These are phyloP conservation scores for Xylona heveae DNA, from an alignment of 495 filamentous ascomycete species.

Conservation along the genomic window DNA sequence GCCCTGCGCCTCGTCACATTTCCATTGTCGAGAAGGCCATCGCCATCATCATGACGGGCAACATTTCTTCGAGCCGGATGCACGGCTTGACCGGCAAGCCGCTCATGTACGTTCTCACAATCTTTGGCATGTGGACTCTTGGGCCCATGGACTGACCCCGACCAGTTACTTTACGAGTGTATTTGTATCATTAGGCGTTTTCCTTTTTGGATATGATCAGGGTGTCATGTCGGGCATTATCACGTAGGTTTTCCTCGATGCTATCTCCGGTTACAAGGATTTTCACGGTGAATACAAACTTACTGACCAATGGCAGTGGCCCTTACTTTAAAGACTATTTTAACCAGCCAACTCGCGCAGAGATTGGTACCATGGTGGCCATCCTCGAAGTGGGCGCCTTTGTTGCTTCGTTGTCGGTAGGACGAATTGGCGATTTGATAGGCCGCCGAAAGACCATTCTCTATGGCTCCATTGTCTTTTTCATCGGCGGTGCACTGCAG, in stretches of 20 bases:
- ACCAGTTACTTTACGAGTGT: slow-evolving; percentile 88
- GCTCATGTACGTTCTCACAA: slow-evolving; percentile 44
- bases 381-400: slow-evolving; percentile 90
- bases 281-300: not conserved
- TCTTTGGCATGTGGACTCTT: slow-evolving; percentile 15
- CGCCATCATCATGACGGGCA: slow-evolving; percentile 67
- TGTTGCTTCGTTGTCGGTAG: slow-evolving; percentile 74
- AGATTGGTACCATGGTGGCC: slow-evolving; percentile 90
- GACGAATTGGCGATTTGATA: slow-evolving; percentile 75
- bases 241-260: slow-evolving; percentile 39
- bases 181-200: slow-evolving; percentile 93
- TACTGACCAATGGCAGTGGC: slow-evolving; percentile 29
- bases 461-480: slow-evolving; percentile 82
- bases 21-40: slow-evolving; percentile 43
- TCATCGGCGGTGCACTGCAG: slow-evolving; percentile 75
- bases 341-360: slow-evolving; percentile 58
- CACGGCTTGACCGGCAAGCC: slow-evolving; percentile 92
- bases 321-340: slow-evolving; percentile 80
- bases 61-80: slow-evolving; percentile 38
- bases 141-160: not conserved
- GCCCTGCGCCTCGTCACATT: slow-evolving; percentile 36
- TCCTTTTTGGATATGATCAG: slow-evolving; percentile 96
- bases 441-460: slow-evolving; percentile 80
- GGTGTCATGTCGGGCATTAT: slow-evolving; percentile 99
- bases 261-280: not conserved